A percentile compares a stretch with the other conserved stretches of the same genome.
Conservation (phyloP, 2,329 filamentous ascomycete species). For the Stemphylium lycopersici region DNA sequence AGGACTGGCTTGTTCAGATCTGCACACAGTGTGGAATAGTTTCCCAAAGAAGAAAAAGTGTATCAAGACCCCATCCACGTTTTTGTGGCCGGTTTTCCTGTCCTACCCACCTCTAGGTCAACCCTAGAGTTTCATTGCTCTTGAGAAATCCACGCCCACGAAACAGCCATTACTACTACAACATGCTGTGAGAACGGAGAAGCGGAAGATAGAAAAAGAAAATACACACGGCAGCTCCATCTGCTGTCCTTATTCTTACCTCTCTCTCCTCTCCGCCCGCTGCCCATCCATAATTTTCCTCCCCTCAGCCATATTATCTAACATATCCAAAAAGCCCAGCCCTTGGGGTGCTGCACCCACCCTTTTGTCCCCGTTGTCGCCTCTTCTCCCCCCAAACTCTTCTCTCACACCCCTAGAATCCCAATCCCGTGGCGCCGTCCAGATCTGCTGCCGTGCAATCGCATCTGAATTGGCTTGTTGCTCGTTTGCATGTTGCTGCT, state of each 20-base stretch:
- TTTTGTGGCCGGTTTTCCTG: too few relatives aligned
- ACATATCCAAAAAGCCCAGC: background rate
- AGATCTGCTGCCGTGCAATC: background rate
- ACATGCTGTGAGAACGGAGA: background rate
- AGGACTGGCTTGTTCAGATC: too few relatives aligned
- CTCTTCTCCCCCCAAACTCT: background rate
- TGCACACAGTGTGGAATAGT: too few relatives aligned
- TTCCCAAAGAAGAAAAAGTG: too few relatives aligned
- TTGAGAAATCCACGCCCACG: too few relatives aligned
- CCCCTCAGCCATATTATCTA: background rate
- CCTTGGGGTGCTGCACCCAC: background rate
- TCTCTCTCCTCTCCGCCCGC: background rate
- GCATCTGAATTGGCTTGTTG: too few relatives aligned
- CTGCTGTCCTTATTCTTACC: background rate
- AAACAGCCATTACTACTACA: too few relatives aligned
- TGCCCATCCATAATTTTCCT: background rate
- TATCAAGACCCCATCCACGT: too few relatives aligned
- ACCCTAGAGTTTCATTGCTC: too few relatives aligned
- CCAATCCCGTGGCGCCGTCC: slow-evolving; percentile 10
- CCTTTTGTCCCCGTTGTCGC: too few relatives aligned
- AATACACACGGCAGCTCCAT: background rate
- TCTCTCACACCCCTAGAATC: background rate
- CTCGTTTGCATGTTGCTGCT: background rate
- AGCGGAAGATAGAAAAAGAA: background rate
- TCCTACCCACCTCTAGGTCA: too few relatives aligned